Evolutionary conservation across 2,329 filamentous ascomycete species (phyloP).

Genomic region (Coniella vitis): DNA sequence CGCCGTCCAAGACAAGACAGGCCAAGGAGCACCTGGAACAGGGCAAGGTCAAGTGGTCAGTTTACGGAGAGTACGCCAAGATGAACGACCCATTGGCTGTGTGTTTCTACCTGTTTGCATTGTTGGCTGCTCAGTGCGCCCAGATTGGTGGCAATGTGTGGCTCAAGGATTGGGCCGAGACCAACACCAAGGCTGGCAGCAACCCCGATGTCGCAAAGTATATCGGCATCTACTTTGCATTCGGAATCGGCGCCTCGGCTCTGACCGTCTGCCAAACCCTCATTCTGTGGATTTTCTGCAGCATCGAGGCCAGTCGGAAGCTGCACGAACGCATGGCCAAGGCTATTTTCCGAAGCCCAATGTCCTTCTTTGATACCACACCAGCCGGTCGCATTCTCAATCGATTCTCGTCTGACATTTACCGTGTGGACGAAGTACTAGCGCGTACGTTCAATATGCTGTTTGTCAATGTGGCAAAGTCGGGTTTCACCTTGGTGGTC

Average conservation of each 20-base stretch:
- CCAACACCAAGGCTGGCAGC: conserved; percentile 57
- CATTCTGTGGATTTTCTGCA: conserved; percentile 98
- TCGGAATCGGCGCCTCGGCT: conserved; percentile 79
- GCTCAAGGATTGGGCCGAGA: conserved; percentile 89
- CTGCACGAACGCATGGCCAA: conserved; percentile 96
- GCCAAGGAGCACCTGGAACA: conserved; percentile 84
- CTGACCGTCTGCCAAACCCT: conserved; percentile 88
- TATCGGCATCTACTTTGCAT: conserved; percentile 90
- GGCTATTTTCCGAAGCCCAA: conserved; percentile 93
- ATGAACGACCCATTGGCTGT: conserved; percentile 88
- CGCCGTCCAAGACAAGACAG: conserved; percentile 70
- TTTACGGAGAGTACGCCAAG: conserved; percentile 91
- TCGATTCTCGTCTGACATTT: conserved; percentile 84
- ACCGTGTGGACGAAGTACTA: conserved; percentile 83
- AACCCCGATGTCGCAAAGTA: conserved; percentile 82
- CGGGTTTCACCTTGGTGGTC: conserved; percentile 77
- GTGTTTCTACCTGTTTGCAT: conserved; percentile 65
- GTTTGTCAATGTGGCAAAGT: conserved; percentile 68
- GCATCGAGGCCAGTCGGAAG: conserved; percentile 96
- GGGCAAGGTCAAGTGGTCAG: conserved; percentile 94
- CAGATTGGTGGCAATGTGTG: conserved; percentile 83
- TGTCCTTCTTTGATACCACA: conserved; percentile 98
- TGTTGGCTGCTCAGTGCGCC: conserved; percentile 73
- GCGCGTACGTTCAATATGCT: conserved; percentile 98
- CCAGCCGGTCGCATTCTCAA: conserved; percentile 95